phyloP scores from a whole-genome alignment of 768 basidiomycete species.

The Suillus variegatus region DNA sequence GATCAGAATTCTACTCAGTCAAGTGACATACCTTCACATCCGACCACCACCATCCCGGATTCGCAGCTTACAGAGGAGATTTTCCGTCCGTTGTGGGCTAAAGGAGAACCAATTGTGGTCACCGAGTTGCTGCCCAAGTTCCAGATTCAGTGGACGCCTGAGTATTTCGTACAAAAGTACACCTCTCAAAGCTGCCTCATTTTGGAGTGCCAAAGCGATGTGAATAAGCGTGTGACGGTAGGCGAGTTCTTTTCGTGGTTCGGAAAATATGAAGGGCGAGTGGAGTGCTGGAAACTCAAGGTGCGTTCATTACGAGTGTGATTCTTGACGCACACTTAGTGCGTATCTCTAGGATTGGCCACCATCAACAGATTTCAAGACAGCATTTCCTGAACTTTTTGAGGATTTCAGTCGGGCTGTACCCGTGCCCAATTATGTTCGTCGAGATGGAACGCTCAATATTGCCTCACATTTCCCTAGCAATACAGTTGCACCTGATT shows the following conservation, averaged over 20 bases:
- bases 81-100: conserved; percentile 72
- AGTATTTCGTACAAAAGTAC: conserved; percentile 74
- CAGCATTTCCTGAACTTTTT: conserved; percentile 80
- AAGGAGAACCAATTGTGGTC: conserved; percentile 79
- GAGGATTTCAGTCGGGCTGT: conserved; percentile 83
- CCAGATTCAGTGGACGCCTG: conserved; percentile 76
- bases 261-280: conserved; percentile 61
- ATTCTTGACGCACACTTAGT: conserved; percentile 11
- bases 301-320: conserved; percentile 33
- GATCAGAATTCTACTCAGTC: conserved; percentile 14
- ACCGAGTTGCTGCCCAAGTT: conserved; percentile 64
- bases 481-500: conserved; percentile 77
- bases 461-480: conserved; percentile 87
- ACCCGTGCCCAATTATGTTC: conserved; percentile 88
- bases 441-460: conserved; percentile 87
- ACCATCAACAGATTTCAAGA: conserved; percentile 80
- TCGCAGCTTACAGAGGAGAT: conserved; percentile 53
- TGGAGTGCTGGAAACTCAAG: conserved; percentile 76
- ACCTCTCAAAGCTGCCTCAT: conserved; percentile 66
- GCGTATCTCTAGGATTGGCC: conserved; percentile 81
- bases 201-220: conserved; percentile 80
- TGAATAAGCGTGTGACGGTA: conserved; percentile 62
- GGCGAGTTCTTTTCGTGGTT: conserved; percentile 80
- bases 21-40: conserved; percentile 45
- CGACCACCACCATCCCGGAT: conserved; percentile 47